Conservation (phyloP, 139 green algal genomes). For the Desmodesmus armatus region DNA sequence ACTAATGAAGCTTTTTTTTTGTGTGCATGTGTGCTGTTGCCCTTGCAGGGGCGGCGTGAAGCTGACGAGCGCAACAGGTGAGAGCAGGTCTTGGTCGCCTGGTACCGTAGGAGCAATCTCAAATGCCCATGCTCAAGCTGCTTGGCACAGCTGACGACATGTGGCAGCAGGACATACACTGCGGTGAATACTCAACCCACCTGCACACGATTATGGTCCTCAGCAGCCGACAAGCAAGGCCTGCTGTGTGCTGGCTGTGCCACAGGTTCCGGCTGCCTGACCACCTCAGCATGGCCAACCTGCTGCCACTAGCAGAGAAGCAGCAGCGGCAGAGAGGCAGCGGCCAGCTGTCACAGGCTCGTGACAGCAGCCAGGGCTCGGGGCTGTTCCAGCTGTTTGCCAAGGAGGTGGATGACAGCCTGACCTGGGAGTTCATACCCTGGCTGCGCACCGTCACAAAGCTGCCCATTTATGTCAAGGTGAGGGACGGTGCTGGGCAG, state of each 20-base stretch:
- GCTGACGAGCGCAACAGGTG: conserved; percentile 77
- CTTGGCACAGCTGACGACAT: too few species aligned
- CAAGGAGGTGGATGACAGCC: conserved; percentile 55
- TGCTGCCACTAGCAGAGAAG: conserved; percentile 46
- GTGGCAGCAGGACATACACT: too few species aligned
- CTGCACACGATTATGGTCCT: too few species aligned
- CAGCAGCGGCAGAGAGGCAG: background rate
- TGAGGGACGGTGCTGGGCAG: conserved; percentile 27
- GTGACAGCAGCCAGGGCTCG: conserved; percentile 42
- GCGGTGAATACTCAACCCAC: too few species aligned
- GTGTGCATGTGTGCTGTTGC: too few species aligned
- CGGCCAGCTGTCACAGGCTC: conserved; percentile 21
- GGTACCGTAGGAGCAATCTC: too few species aligned
- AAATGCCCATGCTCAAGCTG: too few species aligned
- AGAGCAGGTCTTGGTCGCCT: too few species aligned
- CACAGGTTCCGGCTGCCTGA: conserved; percentile 68
- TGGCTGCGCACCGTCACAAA: conserved; percentile 81
- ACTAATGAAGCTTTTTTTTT: background rate
- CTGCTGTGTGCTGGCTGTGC: background rate
- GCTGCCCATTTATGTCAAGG: conserved; percentile 91
- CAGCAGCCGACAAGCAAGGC: too few species aligned
- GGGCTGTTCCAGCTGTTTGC: conserved; percentile 65
- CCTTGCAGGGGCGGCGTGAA: too few species aligned
- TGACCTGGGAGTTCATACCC: conserved; percentile 83
- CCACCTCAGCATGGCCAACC: conserved; percentile 66